phyloP scores from a whole-genome alignment of 345 rosid species.

The Syzygium aqueum region DNA sequence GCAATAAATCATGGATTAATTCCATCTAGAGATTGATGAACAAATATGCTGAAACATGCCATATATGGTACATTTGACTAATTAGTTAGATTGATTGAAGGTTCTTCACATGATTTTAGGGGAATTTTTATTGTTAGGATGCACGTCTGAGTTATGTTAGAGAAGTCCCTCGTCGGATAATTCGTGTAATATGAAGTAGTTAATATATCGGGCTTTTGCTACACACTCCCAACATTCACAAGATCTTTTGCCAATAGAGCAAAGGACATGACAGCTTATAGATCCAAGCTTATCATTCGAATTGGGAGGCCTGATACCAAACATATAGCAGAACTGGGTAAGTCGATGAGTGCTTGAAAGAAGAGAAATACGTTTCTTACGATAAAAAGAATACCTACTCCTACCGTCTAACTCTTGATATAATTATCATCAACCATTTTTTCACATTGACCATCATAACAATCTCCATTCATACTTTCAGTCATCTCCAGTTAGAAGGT shows the following conservation, averaged over 20 bases:
- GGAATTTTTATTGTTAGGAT: no score
- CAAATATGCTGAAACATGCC: neutral
- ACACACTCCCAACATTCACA: no score
- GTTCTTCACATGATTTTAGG: no score
- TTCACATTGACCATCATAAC: neutral
- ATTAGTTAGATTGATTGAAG: neutral
- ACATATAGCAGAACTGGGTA: neutral
- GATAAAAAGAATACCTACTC: neutral
- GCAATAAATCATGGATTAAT: neutral
- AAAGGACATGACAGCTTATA: neutral
- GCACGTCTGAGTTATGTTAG: no score
- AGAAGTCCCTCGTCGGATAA: no score
- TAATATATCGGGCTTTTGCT: no score
- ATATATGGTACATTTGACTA: no score
- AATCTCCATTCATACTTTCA: neutral
- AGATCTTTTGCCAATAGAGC: no score
- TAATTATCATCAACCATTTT: neutral
- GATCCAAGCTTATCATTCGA: neutral
- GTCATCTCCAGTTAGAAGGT: neutral
- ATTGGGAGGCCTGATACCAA: neutral
- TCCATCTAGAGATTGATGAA: neutral
- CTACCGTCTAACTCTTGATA: neutral
- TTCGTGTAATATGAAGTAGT: no score
- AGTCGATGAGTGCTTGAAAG: neutral
- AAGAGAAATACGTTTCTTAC: neutral